phyloP scores from a whole-genome alignment of 2,329 filamentous ascomycete genomes.

The Fusarium keratoplasticum region DNA sequence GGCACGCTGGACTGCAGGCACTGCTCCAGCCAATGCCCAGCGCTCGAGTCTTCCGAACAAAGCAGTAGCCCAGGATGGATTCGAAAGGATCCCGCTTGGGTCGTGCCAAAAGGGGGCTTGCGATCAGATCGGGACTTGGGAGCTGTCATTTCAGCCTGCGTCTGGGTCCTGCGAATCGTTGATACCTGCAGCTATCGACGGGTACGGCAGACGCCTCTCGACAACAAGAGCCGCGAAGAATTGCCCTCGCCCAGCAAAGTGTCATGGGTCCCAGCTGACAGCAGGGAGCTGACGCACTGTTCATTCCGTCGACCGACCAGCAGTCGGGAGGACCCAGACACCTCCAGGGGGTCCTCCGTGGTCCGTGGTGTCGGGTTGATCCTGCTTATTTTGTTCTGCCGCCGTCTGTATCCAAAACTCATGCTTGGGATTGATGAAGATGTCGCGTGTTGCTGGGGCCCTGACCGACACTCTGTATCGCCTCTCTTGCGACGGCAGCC shows the following conservation, averaged over 20 bases:
- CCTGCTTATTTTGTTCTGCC: constrained; percentile 7
- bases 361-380: constrained; percentile 4
- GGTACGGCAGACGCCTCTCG: not conserved
- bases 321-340: constrained; percentile 10
- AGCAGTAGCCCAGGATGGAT: not conserved
- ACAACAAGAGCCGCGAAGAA: constrained; percentile 11
- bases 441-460: not conserved
- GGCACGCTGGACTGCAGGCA: constrained; percentile 14
- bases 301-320: constrained; percentile 20
- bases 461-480: constrained; percentile 29
- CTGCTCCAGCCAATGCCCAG: constrained; percentile 18
- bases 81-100: not conserved
- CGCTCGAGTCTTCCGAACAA: not conserved
- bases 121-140: constrained; percentile 26
- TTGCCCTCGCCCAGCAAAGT: not conserved
- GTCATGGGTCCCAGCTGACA: constrained; percentile 6
- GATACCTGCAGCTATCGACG: constrained; percentile 3
- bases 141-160: not conserved
- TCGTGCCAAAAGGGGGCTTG: constrained; percentile 3
- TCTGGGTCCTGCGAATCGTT: constrained; percentile 2
- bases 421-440: constrained; percentile 8
- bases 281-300: constrained; percentile 25
- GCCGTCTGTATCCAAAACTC: constrained; percentile 27
- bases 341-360: constrained; percentile 8
- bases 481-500: constrained; percentile 1